Evolutionary conservation across 345 rosid genomes (phyloP), one percentile per base, ranked within the genome.

Genomic region (Leavenworthia alabamica): DNA sequence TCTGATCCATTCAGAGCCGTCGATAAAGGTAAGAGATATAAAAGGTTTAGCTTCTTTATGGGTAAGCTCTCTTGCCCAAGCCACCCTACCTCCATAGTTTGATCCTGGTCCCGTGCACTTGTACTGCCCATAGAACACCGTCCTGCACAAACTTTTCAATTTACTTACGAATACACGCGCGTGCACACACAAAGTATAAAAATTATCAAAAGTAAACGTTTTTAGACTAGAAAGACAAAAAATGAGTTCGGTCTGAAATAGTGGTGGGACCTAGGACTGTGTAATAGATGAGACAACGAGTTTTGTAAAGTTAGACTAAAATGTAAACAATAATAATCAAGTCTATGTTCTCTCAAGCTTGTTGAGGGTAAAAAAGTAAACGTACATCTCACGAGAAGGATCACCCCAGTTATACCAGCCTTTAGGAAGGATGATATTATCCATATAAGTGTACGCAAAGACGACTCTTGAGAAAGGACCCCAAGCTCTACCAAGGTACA

Each of bases 361-460:
- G 39, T 46, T 32, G 43, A 42, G 45, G 24, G 52, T 31, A n/a
- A n/a, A 16, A 56, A 46, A 46, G 61, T 43, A 27, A 3, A 68
- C 60, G 2, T 86, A 91, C 96, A 89, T 76, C 76, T 92, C 94
- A 17, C 98, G 91, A 31, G 59, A 73, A 2, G 97, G 97, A 73
- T 93, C 99, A 0, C 94, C 99, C 99, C 99, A 93, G 12, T 93
- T 87, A 45, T 81, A 77, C 99, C 99, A 93, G 57, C 99, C 99
- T 72, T 76, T 85, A 48, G 99, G 99, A 16, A 87, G 73, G 78
- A 89, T 89, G 60, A 93, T 87, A 80, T 83, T 58, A 75, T 93
- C 99, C 99, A 89, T 89, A 37, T 86, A 83, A 10, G 99, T 93
- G 72, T 85, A 93, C 23, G 99, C 99, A 70, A 93, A 93, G 72